phyloP scores from a whole-genome alignment of 1,139 yeast species.

The Candida neerlandica region DNA sequence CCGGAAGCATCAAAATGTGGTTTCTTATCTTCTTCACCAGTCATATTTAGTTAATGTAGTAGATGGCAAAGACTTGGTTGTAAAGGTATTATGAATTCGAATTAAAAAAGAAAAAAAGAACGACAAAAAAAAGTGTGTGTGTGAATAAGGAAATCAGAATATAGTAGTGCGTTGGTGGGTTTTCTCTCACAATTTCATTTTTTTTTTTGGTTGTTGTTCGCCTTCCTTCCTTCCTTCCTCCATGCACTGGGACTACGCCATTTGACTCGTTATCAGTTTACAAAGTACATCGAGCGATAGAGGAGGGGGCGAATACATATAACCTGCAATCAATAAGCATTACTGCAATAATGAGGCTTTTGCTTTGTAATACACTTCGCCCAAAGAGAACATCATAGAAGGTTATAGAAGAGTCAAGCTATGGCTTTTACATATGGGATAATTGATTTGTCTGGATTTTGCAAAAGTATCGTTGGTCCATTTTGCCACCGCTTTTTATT shows the following conservation, averaged over 20 bases:
- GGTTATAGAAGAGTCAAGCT: not conserved
- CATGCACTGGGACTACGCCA: not conserved
- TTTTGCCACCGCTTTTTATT: conserved; percentile 4
- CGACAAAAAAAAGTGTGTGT: not conserved
- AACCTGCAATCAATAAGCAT: too few species aligned
- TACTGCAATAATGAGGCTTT: too few species aligned
- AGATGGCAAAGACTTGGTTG: not conserved
- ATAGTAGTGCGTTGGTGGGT: conserved; percentile 5
- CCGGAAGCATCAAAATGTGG: conserved; percentile 51
- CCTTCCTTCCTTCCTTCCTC: conserved; percentile 1
- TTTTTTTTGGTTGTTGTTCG: not conserved
- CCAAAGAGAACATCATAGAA: not conserved
- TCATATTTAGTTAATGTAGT: conserved; percentile 20
- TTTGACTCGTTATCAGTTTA: not conserved
- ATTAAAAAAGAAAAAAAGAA: not conserved
- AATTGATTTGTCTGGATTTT: too few species aligned
- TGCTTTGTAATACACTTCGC: too few species aligned
- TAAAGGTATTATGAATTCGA: not conserved
- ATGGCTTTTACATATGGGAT: not conserved
- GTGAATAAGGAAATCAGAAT: conserved; percentile 6
- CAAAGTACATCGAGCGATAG: too few species aligned
- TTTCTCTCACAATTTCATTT: conserved; percentile 1
- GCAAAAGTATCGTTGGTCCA: not conserved
- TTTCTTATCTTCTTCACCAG: conserved; percentile 35
- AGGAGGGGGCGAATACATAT: too few species aligned